Evolutionary conservation across 805 yeast genomes (phyloP).

Genomic region (Ogataea wickerhamii): DNA sequence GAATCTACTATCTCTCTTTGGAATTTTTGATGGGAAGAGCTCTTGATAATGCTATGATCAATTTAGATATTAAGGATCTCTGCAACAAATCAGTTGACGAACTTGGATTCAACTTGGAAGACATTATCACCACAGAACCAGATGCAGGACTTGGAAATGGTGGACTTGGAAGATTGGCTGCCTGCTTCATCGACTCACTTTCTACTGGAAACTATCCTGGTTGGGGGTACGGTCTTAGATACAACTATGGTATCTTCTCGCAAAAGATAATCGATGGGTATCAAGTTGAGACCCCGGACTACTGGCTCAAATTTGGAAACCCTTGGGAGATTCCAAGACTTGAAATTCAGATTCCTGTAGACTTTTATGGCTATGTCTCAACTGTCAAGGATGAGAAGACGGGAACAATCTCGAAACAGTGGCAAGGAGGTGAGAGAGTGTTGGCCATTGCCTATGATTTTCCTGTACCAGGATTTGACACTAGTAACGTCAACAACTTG

Average conservation of each 20-base stretch:
- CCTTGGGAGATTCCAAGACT: constrained; percentile 92
- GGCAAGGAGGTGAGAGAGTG: constrained; percentile 89
- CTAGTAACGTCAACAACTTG: constrained; percentile 79
- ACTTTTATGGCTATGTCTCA: constrained; percentile 79
- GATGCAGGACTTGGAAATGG: constrained; percentile 96
- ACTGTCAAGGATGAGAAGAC: constrained; percentile 50
- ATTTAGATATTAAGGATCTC: constrained; percentile 62
- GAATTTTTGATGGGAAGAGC: constrained; percentile 96
- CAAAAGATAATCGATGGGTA: constrained; percentile 88
- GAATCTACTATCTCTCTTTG: constrained; percentile 81
- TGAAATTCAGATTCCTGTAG: constrained; percentile 86
- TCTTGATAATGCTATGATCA: constrained; percentile 87
- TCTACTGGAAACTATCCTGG: constrained; percentile 85
- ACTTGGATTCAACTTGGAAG: constrained; percentile 86
- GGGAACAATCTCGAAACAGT: constrained; percentile 55
- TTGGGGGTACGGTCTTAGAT: constrained; percentile 95
- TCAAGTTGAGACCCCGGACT: constrained; percentile 92
- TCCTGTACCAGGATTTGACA: constrained; percentile 89
- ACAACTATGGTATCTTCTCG: constrained; percentile 89
- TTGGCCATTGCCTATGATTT: constrained; percentile 87
- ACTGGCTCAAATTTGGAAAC: constrained; percentile 84
- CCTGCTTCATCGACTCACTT: constrained; percentile 87
- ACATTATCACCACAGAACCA: constrained; percentile 78
- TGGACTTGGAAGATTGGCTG: constrained; percentile 91
- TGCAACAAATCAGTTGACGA: constrained; percentile 57